Base-by-base conservation (phyloP, 139 green algal genomes). In the Coelastrella sp. region DNA sequence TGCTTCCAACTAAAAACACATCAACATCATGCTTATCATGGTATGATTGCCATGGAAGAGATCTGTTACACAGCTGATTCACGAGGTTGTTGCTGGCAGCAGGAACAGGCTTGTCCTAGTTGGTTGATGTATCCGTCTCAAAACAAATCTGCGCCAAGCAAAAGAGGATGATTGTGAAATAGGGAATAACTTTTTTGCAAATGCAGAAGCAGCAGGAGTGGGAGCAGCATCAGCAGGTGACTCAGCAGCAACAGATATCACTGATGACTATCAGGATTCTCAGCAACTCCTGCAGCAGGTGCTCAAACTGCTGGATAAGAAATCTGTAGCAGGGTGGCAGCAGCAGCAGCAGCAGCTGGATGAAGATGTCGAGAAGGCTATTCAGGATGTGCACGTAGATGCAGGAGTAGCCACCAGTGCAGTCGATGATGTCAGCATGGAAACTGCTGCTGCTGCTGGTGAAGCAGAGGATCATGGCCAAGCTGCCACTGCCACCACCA, bases 271-370 rank as follows among this genome's bases (percentile, higher is more conserved):
- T 57, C 67, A 76, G 67, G 21, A 76, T n/a, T 27, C 68, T 5
- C 68, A 37, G 37, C 34, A 76, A 7, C 35, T 76, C 34, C 37
- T 76, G 37, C 35, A 76, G 68, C 68, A 76, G 13, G 68, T 76
- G 35, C 68, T 51, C 17, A 27, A 76, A 0, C 5, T 76, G 19
- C 37, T 76, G 0, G 68, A n/a, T n/a, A n/a, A n/a, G n/a, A n/a
- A n/a, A n/a, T n/a, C n/a, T n/a, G n/a, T n/a, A n/a, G n/a, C n/a
- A n/a, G 23, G 68, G 23, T 37, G 23, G 32, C 5, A 34, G 32
- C 64, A 27, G 64, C 64, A 37, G 68, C 68, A 57, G 68, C 68
- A 37, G 68, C 68, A 38, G 68, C 21, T 30, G 68, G 38, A 76
- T 21, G 25, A 79, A 19, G 41, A 63, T 23, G n/a, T n/a, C 2